A percentile compares a stretch with the other conserved stretches of the same genome.
Conservation (phyloP, 345 rosid genomes). For the Passiflora organensis region DNA sequence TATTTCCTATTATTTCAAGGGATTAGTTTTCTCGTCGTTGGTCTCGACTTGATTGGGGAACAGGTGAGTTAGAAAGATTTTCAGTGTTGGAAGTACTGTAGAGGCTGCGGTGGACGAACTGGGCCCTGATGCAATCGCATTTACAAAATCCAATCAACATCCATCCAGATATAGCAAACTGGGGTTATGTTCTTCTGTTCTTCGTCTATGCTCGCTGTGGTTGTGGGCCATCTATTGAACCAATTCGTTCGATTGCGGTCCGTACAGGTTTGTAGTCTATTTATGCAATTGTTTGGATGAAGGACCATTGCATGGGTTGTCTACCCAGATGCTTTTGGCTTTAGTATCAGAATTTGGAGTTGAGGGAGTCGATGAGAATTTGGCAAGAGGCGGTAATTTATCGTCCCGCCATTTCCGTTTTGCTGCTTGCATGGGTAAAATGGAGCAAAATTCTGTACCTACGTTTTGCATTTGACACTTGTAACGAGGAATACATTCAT, state of each 20-base stretch:
- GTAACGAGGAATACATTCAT: no score
- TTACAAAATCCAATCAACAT: no score
- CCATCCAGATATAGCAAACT: background rate
- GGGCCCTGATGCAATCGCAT: background rate
- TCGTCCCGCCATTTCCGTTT: background rate
- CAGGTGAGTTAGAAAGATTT: slow-evolving; percentile 48
- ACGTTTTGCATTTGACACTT: no score
- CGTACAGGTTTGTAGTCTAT: background rate
- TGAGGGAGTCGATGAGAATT: background rate
- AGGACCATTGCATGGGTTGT: slow-evolving; percentile 4
- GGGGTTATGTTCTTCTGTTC: background rate
- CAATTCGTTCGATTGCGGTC: background rate
- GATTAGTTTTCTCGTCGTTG: slow-evolving; percentile 66
- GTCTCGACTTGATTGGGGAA: slow-evolving; percentile 90
- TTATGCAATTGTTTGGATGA: background rate
- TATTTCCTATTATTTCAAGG: slow-evolving; percentile 91
- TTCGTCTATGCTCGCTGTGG: background rate
- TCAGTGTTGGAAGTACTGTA: background rate
- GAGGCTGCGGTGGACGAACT: background rate
- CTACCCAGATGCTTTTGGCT: background rate
- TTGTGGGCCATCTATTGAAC: slow-evolving; percentile 1
- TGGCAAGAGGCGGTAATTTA: background rate
- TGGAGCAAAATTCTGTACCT: background rate
- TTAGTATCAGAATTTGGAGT: background rate
- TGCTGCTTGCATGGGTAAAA: background rate